Conservation (phyloP, 345 rosid genomes). For the Bruguiera sexangula region DNA sequence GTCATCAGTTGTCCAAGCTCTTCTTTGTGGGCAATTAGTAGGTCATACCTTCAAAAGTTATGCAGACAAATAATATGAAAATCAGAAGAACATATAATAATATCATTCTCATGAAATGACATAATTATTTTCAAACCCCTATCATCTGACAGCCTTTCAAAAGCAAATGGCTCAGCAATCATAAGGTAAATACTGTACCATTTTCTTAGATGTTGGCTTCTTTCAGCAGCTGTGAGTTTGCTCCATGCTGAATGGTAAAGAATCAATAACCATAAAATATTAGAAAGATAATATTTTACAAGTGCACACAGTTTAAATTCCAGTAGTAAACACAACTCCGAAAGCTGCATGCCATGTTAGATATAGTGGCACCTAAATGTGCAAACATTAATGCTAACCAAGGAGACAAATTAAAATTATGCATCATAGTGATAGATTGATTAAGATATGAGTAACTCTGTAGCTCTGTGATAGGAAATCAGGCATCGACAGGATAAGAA, state of each 20-base stretch:
- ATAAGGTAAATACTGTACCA: conserved; percentile 46
- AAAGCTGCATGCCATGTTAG: conserved; percentile 7
- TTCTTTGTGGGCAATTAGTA: conserved; percentile 75
- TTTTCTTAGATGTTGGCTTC: conserved; percentile 70
- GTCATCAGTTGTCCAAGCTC: conserved; percentile 93
- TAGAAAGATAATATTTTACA: neutral
- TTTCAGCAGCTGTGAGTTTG: conserved; percentile 69
- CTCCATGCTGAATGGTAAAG: conserved; percentile 70
- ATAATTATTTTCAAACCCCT: neutral
- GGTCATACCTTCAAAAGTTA: conserved; percentile 65
- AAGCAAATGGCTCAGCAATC: neutral
- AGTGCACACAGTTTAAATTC: neutral
- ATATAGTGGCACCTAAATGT: neutral
- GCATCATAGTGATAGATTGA: neutral
- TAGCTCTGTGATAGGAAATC: too few relatives aligned
- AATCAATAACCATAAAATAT: conserved; percentile 8
- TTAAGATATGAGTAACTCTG: too few relatives aligned
- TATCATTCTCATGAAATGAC: neutral
- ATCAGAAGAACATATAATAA: neutral
- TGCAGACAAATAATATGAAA: conserved; percentile 7
- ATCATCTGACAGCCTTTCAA: conserved; percentile 1
- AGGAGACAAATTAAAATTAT: too few relatives aligned
- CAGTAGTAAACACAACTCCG: neutral
- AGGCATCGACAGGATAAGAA: too few relatives aligned
- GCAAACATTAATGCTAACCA: neutral